These are phyloP conservation scores for Kuraishia cidri DNA, from an alignment of 805 yeast species.

Conservation along the genomic window DNA sequence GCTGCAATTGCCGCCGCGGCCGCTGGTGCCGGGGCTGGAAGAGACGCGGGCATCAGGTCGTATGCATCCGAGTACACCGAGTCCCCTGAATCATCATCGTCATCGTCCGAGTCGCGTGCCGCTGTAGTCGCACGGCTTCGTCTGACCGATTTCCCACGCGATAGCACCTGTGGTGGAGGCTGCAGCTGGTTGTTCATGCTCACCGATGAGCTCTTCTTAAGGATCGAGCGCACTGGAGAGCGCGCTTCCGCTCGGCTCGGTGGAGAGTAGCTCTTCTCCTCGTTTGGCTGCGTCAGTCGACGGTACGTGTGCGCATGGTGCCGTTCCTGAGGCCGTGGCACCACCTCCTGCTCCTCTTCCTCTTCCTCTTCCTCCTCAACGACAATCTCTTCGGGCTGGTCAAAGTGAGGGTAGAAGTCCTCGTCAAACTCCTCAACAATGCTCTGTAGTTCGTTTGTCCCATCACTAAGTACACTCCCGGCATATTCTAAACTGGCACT, in stretches of 20 bases:
- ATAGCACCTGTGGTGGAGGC: too few relatives aligned
- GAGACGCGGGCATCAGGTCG: background rate
- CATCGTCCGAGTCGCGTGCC: background rate
- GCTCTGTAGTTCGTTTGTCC: conserved; percentile 14
- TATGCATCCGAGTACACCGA: conserved; percentile 3
- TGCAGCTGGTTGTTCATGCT: too few relatives aligned
- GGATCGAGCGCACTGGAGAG: conserved; percentile 3
- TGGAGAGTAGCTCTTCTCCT: background rate
- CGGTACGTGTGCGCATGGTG: conserved; percentile 1
- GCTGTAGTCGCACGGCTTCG: background rate
- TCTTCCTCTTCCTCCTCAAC: background rate
- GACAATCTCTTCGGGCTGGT: background rate
- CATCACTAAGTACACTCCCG: conserved; percentile 13
- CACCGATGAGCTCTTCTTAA: background rate
- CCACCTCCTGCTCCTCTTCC: background rate
- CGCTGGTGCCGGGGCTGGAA: background rate
- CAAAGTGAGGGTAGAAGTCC: conserved; percentile 6
- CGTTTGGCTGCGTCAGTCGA: background rate
- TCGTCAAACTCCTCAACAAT: conserved; percentile 19
- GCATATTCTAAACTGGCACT: conserved; percentile 4
- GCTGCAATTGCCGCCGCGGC: background rate
- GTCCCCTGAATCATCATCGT: conserved; percentile 1
- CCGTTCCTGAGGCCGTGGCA: background rate
- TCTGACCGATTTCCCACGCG: too few relatives aligned
- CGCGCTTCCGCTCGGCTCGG: background rate